Percentiles rank a stretch among this genome's conserved stretches.
Conservation (phyloP, 202 grass and related monocot species). For the Zizania palustris region DNA sequence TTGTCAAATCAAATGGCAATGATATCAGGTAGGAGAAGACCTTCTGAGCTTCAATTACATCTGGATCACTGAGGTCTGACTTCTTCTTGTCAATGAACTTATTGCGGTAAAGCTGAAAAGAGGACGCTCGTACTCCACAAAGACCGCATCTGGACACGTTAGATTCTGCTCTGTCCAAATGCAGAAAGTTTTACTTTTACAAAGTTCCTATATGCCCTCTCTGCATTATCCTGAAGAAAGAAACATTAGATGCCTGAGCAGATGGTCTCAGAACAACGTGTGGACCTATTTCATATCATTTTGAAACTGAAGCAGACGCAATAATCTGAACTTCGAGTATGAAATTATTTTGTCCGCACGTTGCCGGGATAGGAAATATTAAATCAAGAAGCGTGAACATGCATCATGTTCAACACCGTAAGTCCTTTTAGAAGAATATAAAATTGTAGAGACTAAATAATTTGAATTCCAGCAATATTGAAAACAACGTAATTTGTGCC, state of each 20-base stretch:
- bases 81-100: constrained; percentile 61
- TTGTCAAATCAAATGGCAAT: constrained; percentile 11
- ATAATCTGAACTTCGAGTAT: background rate
- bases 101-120: constrained; percentile 65
- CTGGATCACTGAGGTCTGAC: constrained; percentile 40
- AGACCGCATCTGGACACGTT: constrained; percentile 76
- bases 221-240: constrained; percentile 67
- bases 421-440: constrained; percentile 14
- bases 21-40: constrained; percentile 29
- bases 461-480: constrained; percentile 19
- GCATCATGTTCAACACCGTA: background rate
- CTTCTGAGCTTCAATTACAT: constrained; percentile 70
- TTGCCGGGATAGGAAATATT: background rate
- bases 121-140: constrained; percentile 68
- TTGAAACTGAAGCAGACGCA: background rate
- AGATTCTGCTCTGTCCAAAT: constrained; percentile 53
- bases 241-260: constrained; percentile 34
- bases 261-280: constrained; percentile 1
- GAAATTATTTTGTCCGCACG: background rate
- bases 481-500: background rate
- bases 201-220: constrained; percentile 80
- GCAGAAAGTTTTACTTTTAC: constrained; percentile 55
- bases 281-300: constrained; percentile 9
- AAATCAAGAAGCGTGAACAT: background rate
- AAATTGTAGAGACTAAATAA: background rate